These are phyloP conservation scores for Trypanosoma grayi DNA, from an alignment of 208 protist genomes.

Conservation along the genomic window DNA sequence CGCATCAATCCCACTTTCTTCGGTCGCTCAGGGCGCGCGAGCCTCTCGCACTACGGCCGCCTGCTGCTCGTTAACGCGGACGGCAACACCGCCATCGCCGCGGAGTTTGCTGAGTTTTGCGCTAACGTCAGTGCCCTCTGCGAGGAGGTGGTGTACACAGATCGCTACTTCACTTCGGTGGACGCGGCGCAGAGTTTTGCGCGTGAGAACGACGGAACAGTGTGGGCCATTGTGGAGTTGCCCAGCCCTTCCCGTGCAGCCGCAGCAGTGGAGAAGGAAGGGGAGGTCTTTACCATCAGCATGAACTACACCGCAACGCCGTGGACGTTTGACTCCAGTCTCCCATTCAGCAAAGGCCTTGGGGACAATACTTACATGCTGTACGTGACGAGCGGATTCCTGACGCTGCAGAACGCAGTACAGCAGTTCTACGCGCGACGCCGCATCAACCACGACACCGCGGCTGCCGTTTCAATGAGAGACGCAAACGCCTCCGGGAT, in stretches of 20 bases:
- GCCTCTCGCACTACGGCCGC: constrained; percentile 65
- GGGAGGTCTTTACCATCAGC: constrained; percentile 63
- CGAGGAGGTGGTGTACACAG: constrained; percentile 39
- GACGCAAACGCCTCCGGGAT: constrained; percentile 26
- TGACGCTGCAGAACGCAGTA: constrained; percentile 73
- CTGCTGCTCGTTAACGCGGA: constrained; percentile 48
- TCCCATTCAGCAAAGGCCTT: constrained; percentile 23
- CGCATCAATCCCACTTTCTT: constrained; percentile 47
- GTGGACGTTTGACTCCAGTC: constrained; percentile 40
- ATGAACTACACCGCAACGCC: constrained; percentile 88
- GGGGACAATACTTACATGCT: constrained; percentile 45
- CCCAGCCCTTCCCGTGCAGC: constrained; percentile 8
- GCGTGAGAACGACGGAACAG: constrained; percentile 35
- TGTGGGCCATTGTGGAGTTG: constrained; percentile 80
- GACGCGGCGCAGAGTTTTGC: constrained; percentile 53
- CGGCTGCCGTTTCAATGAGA: not conserved
- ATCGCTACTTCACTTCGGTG: constrained; percentile 35
- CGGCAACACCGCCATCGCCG: constrained; percentile 25
- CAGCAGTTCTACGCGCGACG: constrained; percentile 56
- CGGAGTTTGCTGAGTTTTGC: constrained; percentile 56
- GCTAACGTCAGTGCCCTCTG: constrained; percentile 40
- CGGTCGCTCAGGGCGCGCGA: constrained; percentile 34
- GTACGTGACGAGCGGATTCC: constrained; percentile 78
- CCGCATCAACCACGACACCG: constrained; percentile 5
- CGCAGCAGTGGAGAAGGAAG: not conserved